These are phyloP conservation scores for Phaeosphaeriaceae sp. DNA, from an alignment of 2,329 filamentous ascomycete genomes.

Conservation along the genomic window DNA sequence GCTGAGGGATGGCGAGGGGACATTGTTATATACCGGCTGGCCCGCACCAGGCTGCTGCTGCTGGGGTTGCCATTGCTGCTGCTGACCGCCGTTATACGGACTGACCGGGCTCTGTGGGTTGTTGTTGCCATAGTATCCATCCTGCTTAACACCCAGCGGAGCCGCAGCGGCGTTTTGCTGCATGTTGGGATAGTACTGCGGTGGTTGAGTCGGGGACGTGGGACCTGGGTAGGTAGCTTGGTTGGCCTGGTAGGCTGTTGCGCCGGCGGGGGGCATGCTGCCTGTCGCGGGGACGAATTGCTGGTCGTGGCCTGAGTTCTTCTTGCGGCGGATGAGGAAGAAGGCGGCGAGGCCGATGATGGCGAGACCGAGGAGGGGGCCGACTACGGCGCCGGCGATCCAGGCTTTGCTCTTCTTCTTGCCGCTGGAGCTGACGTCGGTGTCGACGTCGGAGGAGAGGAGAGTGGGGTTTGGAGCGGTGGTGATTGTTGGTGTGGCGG, in stretches of 20 bases:
- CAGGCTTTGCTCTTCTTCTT: conserved; percentile 29
- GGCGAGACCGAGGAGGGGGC: conserved; percentile 33
- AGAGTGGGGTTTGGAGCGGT: background rate
- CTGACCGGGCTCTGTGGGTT: conserved; percentile 17
- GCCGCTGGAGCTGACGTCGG: background rate
- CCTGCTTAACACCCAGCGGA: conserved; percentile 29
- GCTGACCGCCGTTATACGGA: conserved; percentile 5
- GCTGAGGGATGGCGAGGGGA: conserved; percentile 17
- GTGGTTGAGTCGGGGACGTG: conserved; percentile 9
- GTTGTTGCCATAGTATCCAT: conserved; percentile 13
- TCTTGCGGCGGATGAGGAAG: conserved; percentile 35
- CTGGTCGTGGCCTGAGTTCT: conserved; percentile 14
- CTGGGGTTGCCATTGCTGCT: conserved; percentile 19
- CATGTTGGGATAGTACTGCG: conserved; percentile 27
- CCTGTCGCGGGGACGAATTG: conserved; percentile 5
- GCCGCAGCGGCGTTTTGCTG: conserved; percentile 20
- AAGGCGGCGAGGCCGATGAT: conserved; percentile 30
- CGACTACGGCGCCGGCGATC: conserved; percentile 39
- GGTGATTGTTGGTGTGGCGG: background rate
- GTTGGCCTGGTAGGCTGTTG: conserved; percentile 13
- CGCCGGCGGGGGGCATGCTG: conserved; percentile 7
- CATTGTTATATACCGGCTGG: conserved; percentile 17
- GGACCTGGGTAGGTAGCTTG: conserved; percentile 1
- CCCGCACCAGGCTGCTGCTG: conserved; percentile 23
- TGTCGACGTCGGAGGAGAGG: background rate